Base-by-base conservation (phyloP, 257 asterid species). In the Schizonepeta tenuifolia region DNA sequence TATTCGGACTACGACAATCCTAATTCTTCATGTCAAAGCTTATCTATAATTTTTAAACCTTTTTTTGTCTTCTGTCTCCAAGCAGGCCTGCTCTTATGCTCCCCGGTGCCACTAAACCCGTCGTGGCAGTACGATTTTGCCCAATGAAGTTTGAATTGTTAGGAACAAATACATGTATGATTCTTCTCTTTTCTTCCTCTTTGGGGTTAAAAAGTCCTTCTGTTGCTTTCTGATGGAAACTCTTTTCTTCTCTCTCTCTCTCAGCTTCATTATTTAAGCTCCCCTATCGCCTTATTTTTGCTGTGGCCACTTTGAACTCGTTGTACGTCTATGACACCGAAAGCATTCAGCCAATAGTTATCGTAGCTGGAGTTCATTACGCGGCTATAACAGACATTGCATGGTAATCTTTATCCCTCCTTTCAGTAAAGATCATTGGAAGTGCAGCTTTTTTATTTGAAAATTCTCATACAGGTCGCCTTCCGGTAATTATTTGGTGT, bases 111-210 rank as follows among this genome's bases (percentile, higher is more conserved):
- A 95, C 91, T 89, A 95, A 85, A 82, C 96, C 99, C 44, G 88
- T 90, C 70, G 92, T 95, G 46, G 98, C 97, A n/a, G 88, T 90
- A 77, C 96, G 99, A 59, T 92, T 95, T 85, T 95, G 99, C 86
- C 97, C 98, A 47, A 6, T 79, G 62, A 79, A 79, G 72, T 92
- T 85, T 80, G 73, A 75, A 69, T 77, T 87, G 85, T 84, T 84
- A 69, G 96, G 96, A 78, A 72, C 94, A 63, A 86, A 75, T 55
- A 57, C 93, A 79, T 77, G 98, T 92, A 92, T 26, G 49, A 18
- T 62, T 17, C 83, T 46, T 65, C 41, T 67, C 59, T 70, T 12
- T 18, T 63, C 59, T 53, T 73, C 61, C 31, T 59, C 21, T 59
- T 49, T 36, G 72, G 44, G 15, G 47, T 18, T 26, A 31, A 41